Conservation (phyloP, 2,329 filamentous ascomycete genomes). For the Sporothrix pallida region DNA sequence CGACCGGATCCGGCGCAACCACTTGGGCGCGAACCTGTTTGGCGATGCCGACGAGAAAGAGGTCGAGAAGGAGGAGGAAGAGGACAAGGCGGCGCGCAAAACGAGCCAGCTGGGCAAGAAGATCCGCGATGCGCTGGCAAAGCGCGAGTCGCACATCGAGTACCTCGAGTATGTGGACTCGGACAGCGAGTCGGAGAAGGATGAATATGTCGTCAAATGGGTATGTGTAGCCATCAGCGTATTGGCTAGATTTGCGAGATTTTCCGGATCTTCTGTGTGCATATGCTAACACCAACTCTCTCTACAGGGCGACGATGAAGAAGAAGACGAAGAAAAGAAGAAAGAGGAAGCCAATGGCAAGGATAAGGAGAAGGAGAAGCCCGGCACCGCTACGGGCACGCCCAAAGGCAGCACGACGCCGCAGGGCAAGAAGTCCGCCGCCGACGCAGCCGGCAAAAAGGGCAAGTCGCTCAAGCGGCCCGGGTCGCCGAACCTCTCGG, state of each 20-base stretch:
- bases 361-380: constrained; percentile 57
- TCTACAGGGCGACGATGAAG: constrained; percentile 50
- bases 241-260: no score
- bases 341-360: constrained; percentile 60
- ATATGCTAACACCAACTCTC: background rate
- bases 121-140: constrained; percentile 79
- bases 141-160: constrained; percentile 83
- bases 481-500: constrained; percentile 84
- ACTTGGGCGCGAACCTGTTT: constrained; percentile 87
- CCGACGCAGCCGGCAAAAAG: constrained; percentile 57
- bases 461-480: constrained; percentile 76
- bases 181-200: constrained; percentile 64
- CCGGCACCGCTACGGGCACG: constrained; percentile 58
- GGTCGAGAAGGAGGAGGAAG: constrained; percentile 75
- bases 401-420: constrained; percentile 71
- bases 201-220: constrained; percentile 44
- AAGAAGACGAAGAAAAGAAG: constrained; percentile 34
- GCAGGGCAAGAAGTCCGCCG: constrained; percentile 52
- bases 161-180: constrained; percentile 90
- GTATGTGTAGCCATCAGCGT: constrained; percentile 37
- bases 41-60: constrained; percentile 71
- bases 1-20: constrained; percentile 76
- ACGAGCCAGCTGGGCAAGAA: constrained; percentile 77
- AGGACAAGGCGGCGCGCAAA: constrained; percentile 68
- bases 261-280: constrained; percentile 27